Conservation (phyloP, 371 early-diverging fungal genomes). For the Mortierella sp. region DNA sequence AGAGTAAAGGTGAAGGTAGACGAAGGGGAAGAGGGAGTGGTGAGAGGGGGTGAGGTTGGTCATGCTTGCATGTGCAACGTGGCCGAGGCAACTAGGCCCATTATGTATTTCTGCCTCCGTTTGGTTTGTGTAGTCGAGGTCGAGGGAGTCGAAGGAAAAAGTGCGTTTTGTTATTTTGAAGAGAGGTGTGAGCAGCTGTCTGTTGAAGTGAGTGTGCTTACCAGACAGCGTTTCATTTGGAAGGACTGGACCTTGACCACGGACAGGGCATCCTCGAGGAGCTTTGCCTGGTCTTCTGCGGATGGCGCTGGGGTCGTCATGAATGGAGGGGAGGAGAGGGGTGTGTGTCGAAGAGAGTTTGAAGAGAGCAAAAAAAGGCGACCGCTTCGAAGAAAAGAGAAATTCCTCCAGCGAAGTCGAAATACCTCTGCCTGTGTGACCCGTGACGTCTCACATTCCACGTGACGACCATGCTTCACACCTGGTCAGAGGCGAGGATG, state of each 20-base stretch:
- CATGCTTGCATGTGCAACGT: constrained; percentile 6
- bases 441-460: background rate
- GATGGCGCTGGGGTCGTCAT: constrained; percentile 45
- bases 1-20: background rate
- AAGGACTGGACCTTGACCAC: constrained; percentile 91
- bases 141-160: background rate
- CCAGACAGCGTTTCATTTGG: constrained; percentile 91
- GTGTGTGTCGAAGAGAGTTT: background rate
- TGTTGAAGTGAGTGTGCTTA: constrained; percentile 56
- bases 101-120: background rate
- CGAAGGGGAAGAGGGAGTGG: background rate
- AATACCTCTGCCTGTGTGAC: background rate
- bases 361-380: background rate
- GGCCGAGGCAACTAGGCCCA: background rate
- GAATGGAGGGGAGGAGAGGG: constrained; percentile 2
- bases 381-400: background rate
- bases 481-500: background rate
- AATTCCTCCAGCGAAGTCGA: background rate
- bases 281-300: constrained; percentile 83
- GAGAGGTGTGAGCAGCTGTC: background rate
- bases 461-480: background rate
- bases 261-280: constrained; percentile 86
- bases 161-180: background rate
- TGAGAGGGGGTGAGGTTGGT: background rate
- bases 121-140: background rate